These are phyloP conservation scores for Aspergillus pseudoviridinutans DNA, from an alignment of 2,329 filamentous ascomycete genomes.

Conservation along the genomic window DNA sequence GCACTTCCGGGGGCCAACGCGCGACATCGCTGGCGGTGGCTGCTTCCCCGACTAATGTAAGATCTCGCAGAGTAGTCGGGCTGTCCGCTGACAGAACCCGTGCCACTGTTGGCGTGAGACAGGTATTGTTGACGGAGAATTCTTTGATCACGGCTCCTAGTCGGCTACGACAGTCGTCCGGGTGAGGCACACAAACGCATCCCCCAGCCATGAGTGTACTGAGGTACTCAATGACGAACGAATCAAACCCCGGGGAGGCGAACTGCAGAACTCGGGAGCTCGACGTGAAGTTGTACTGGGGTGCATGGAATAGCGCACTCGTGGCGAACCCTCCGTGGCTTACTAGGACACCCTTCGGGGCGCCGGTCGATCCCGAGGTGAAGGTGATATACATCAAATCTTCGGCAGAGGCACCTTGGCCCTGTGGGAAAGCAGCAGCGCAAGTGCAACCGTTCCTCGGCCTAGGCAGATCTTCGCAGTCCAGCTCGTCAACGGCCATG, in stretches of 20 bases:
- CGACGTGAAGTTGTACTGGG: background rate
- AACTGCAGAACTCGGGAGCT: background rate
- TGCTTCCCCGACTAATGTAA: constrained; percentile 25
- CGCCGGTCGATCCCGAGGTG: background rate
- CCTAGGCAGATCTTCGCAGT: too few species aligned
- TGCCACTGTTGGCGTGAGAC: constrained; percentile 55
- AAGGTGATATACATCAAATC: too few species aligned
- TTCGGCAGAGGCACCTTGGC: too few species aligned
- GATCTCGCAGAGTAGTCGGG: constrained; percentile 33
- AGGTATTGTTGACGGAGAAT: constrained; percentile 47
- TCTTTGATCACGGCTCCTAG: constrained; percentile 45
- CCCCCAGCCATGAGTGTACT: constrained; percentile 12
- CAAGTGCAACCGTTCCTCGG: too few species aligned
- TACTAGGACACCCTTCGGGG: background rate
- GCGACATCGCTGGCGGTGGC: constrained; percentile 20
- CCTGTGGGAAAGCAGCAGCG: too few species aligned
- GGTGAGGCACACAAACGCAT: constrained; percentile 13
- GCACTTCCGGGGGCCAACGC: constrained; percentile 33
- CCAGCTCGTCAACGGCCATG: background rate
- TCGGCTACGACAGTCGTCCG: constrained; percentile 25
- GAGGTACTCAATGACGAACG: constrained; percentile 10
- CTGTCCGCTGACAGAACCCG: constrained; percentile 32
- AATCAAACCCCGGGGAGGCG: background rate
- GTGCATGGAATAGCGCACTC: background rate
- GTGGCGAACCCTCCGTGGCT: background rate